Percentiles rank a stretch among this genome's conserved stretches.
phyloP scores from a whole-genome alignment of 345 rosid species.

The Cochlearia excelsa region DNA sequence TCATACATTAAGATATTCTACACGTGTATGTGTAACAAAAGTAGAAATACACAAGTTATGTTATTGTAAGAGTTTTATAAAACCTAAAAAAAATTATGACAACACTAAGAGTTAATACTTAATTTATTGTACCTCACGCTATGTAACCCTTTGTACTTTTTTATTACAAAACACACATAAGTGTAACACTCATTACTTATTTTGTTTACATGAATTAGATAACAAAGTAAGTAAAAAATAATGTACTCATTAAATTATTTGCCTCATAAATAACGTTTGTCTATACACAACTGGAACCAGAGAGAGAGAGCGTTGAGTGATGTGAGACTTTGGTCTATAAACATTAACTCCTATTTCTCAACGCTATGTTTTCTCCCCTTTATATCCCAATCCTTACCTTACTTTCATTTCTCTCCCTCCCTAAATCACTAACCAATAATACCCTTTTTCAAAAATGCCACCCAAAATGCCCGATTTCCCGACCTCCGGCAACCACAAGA shows the following conservation, averaged over 20 bases:
- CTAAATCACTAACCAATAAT: not conserved
- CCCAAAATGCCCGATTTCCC: conserved; percentile 8
- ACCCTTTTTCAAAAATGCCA: conserved; percentile 34
- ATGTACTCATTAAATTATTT: conserved; percentile 19
- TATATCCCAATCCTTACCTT: conserved; percentile 21
- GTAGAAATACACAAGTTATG: not conserved
- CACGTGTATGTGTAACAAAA: conserved; percentile 2
- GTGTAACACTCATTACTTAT: too few relatives aligned
- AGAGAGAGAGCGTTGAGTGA: conserved; percentile 28
- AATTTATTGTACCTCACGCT: too few relatives aligned
- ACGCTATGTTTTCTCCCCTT: conserved; percentile 23
- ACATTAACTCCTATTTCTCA: conserved; percentile 31
- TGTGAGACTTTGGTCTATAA: conserved; percentile 21
- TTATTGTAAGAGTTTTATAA: not conserved
- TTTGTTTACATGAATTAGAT: not conserved
- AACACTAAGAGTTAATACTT: too few relatives aligned
- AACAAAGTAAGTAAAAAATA: not conserved
- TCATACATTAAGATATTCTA: not conserved
- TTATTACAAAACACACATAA: too few relatives aligned
- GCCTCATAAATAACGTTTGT: conserved; percentile 17
- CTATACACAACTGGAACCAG: conserved; percentile 25
- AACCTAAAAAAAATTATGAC: too few relatives aligned
- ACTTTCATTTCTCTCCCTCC: conserved; percentile 8
- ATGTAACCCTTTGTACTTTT: too few relatives aligned
- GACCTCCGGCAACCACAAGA: not conserved